Percentiles rank a stretch among this genome's conserved stretches.
These are phyloP conservation scores for Peronospora farinosa DNA, from an alignment of 352 stramenopile genomes.

Conservation along the genomic window DNA sequence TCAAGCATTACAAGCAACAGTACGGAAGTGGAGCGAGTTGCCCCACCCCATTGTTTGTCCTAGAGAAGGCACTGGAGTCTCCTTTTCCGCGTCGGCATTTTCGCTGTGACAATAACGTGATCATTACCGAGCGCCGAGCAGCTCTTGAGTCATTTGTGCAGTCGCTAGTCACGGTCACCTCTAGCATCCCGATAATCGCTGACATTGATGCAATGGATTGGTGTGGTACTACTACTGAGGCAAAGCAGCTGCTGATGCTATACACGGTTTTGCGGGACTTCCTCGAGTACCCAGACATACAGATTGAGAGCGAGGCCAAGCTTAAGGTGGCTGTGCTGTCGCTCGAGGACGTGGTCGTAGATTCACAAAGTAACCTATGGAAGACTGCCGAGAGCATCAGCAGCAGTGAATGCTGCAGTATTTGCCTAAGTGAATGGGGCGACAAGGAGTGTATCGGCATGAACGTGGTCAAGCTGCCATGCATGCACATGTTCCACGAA, in stretches of 20 bases:
- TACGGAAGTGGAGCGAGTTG: conserved; percentile 6
- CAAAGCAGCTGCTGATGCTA: conserved; percentile 45
- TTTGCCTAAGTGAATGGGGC: conserved; percentile 78
- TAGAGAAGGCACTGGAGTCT: conserved; percentile 46
- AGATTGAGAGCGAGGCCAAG: conserved; percentile 82
- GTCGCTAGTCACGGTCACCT: conserved; percentile 74
- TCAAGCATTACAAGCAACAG: conserved; percentile 58
- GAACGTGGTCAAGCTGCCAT: conserved; percentile 82
- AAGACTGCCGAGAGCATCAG: conserved; percentile 37
- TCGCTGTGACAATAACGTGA: conserved; percentile 58
- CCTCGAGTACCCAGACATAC: conserved; percentile 78
- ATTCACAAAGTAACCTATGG: conserved; percentile 57
- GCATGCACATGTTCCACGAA: conserved; percentile 80
- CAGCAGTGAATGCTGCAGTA: conserved; percentile 74
- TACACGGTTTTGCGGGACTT: conserved; percentile 78
- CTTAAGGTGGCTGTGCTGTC: conserved; percentile 77
- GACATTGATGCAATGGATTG: conserved; percentile 8
- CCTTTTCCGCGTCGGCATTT: conserved; percentile 71
- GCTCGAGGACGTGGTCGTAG: conserved; percentile 77
- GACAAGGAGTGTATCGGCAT: conserved; percentile 74
- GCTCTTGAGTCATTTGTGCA: conserved; percentile 77
- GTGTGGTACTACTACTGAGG: conserved; percentile 17
- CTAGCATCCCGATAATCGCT: conserved; percentile 54
- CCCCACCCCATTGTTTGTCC: conserved; percentile 29
- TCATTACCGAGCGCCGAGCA: conserved; percentile 63